Conservation (phyloP, 352 stramenopile species). For the Globisporangium echinulatum region DNA sequence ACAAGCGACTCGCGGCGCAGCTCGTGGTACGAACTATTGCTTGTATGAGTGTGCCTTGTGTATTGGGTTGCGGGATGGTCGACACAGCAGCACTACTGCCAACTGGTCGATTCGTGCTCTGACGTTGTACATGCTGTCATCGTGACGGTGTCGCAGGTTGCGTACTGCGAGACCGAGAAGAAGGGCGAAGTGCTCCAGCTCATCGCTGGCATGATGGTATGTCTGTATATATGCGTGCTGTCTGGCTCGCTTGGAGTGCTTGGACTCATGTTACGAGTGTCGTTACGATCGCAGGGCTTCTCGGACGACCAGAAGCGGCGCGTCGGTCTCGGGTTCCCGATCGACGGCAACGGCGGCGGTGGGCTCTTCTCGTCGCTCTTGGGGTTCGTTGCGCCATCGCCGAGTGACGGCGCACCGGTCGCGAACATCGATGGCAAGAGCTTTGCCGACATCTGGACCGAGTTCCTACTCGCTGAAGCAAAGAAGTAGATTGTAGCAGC, state of each 20-base stretch:
- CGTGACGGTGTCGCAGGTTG: slow-evolving; percentile 23
- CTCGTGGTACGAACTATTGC: slow-evolving; percentile 35
- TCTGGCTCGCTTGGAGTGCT: no score
- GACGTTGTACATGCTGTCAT: no score
- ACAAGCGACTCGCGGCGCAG: slow-evolving; percentile 66
- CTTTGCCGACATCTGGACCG: slow-evolving; percentile 64
- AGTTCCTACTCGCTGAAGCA: slow-evolving; percentile 63
- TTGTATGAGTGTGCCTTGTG: background rate
- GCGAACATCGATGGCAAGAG: slow-evolving; percentile 51
- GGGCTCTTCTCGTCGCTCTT: slow-evolving; percentile 66
- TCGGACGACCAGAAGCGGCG: slow-evolving; percentile 63
- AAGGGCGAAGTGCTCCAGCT: slow-evolving; percentile 65
- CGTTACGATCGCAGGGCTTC: slow-evolving; percentile 26
- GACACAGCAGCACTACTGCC: background rate
- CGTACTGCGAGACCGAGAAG: slow-evolving; percentile 66
- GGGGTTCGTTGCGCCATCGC: slow-evolving; percentile 28
- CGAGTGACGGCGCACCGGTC: background rate
- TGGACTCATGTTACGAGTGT: background rate
- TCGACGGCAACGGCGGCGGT: slow-evolving; percentile 55
- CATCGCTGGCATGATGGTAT: slow-evolving; percentile 70
- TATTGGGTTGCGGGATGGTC: background rate
- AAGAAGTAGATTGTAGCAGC: slow-evolving; percentile 10
- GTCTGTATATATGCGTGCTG: background rate
- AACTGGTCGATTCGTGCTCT: no score
- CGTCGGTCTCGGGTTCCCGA: slow-evolving; percentile 40